Evolutionary conservation across 371 early-diverging fungal species (phyloP).

Genomic region (Amoeboaphelidium protococcarum): DNA sequence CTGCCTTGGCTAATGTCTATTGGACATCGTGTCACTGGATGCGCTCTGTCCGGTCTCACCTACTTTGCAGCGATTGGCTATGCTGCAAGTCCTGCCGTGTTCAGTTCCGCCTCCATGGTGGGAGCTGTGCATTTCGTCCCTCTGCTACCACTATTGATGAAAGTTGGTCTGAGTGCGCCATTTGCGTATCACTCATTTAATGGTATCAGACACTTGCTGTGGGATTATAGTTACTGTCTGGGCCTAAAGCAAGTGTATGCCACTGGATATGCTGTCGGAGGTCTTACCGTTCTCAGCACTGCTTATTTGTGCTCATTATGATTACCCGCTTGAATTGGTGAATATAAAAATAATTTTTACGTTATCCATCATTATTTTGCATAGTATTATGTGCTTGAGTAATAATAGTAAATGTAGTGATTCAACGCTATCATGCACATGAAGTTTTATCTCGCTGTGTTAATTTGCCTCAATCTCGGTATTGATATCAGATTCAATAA

Average conservation of each 20-base stretch:
- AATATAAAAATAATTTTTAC: no score
- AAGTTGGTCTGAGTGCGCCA: constrained; percentile 34
- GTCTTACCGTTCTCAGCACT: constrained; percentile 26
- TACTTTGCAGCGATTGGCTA: constrained; percentile 38
- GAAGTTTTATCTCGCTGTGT: no score
- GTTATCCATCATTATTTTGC: no score
- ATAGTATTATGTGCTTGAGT: no score
- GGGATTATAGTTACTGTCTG: constrained; percentile 46
- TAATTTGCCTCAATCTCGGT: no score
- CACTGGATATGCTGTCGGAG: constrained; percentile 54
- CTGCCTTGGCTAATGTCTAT: constrained; percentile 52
- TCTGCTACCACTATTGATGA: constrained; percentile 22
- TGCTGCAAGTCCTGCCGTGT: constrained; percentile 19
- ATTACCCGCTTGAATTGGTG: no score
- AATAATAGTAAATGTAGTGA: no score
- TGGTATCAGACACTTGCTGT: constrained; percentile 68
- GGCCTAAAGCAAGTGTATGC: constrained; percentile 45
- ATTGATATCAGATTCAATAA: no score
- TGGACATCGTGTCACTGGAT: constrained; percentile 52
- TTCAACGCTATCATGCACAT: no score
- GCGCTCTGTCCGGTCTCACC: constrained; percentile 36
- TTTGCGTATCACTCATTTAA: constrained; percentile 60
- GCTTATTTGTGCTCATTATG: constrained; percentile 26
- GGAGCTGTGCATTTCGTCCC: constrained; percentile 23
- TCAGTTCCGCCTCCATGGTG: constrained; percentile 33